These are phyloP conservation scores for Skeletonema tropicum DNA, from an alignment of 108 stramenopile species.

Conservation along the genomic window DNA sequence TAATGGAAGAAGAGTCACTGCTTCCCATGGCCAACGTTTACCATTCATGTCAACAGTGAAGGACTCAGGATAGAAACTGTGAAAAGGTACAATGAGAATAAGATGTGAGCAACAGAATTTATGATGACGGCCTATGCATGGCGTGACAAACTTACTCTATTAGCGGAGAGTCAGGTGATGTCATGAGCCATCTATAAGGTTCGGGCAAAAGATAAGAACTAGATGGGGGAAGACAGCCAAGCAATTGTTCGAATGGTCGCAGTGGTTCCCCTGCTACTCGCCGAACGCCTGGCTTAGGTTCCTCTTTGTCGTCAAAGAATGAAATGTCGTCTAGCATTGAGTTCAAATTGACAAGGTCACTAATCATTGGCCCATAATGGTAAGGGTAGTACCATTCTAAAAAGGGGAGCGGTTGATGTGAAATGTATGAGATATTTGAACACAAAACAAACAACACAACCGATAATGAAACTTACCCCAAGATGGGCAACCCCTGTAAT, in stretches of 20 bases:
- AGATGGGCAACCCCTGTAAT: constrained; percentile 91
- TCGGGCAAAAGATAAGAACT: constrained; percentile 91
- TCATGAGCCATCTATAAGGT: constrained; percentile 94
- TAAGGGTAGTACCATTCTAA: constrained; percentile 97
- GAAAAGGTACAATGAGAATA: constrained; percentile 9
- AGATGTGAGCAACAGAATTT: not conserved
- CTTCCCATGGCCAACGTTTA: constrained; percentile 97
- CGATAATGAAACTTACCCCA: constrained; percentile 57
- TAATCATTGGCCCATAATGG: constrained; percentile 96
- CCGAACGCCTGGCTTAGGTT: constrained; percentile 18
- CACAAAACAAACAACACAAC: not conserved
- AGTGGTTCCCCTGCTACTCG: constrained; percentile 80
- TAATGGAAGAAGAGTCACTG: constrained; percentile 95
- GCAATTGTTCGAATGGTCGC: constrained; percentile 92
- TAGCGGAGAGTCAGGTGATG: constrained; percentile 78
- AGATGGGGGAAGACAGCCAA: constrained; percentile 95
- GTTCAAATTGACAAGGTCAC: constrained; percentile 88
- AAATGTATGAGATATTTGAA: not conserved
- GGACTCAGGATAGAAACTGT: constrained; percentile 83
- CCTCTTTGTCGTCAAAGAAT: constrained; percentile 54
- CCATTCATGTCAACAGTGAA: constrained; percentile 93
- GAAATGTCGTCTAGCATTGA: constrained; percentile 64
- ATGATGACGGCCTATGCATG: not conserved
- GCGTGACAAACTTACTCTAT: constrained; percentile 49
- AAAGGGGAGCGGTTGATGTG: not conserved